These are phyloP conservation scores for Geotrichum reessii DNA, from an alignment of 1,139 yeast genomes.

Conservation along the genomic window DNA sequence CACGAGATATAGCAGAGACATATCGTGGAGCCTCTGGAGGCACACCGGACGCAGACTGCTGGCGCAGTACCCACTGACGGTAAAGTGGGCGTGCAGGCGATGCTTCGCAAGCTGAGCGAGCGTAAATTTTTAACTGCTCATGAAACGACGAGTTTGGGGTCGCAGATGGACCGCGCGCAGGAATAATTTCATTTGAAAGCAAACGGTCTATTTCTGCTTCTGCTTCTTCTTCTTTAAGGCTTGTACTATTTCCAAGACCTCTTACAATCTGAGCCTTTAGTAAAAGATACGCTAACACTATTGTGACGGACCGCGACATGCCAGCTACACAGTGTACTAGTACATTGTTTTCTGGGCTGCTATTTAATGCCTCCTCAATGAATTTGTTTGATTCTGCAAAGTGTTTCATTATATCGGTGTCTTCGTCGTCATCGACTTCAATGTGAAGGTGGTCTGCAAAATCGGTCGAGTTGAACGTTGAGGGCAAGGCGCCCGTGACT, in stretches of 20 bases:
- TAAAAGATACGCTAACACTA: conserved; percentile 79
- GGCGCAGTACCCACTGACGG: conserved; percentile 43
- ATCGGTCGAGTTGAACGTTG: not conserved
- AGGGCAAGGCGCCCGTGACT: not conserved
- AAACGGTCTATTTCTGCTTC: conserved; percentile 61
- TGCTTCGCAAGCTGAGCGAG: conserved; percentile 43
- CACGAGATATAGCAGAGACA: not conserved
- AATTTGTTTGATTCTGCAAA: conserved; percentile 58
- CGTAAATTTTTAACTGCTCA: conserved; percentile 63
- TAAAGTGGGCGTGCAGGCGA: conserved; percentile 41
- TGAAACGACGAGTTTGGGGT: conserved; percentile 76
- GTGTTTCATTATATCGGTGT: conserved; percentile 57
- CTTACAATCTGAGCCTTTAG: conserved; percentile 3
- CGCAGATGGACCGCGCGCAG: conserved; percentile 50
- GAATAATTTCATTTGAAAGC: conserved; percentile 54
- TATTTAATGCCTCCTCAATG: conserved; percentile 55
- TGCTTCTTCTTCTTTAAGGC: conserved; percentile 22
- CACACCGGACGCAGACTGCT: conserved; percentile 16
- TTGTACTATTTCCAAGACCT: not conserved
- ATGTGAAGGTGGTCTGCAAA: conserved; percentile 47
- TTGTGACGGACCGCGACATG: conserved; percentile 69
- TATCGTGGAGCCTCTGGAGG: conserved; percentile 13
- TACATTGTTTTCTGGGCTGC: conserved; percentile 29
- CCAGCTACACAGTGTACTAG: conserved; percentile 61
- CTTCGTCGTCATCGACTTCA: conserved; percentile 58